phyloP scores from a whole-genome alignment of 1,284 basidiomycete species.

The Calocybe gambosa region DNA sequence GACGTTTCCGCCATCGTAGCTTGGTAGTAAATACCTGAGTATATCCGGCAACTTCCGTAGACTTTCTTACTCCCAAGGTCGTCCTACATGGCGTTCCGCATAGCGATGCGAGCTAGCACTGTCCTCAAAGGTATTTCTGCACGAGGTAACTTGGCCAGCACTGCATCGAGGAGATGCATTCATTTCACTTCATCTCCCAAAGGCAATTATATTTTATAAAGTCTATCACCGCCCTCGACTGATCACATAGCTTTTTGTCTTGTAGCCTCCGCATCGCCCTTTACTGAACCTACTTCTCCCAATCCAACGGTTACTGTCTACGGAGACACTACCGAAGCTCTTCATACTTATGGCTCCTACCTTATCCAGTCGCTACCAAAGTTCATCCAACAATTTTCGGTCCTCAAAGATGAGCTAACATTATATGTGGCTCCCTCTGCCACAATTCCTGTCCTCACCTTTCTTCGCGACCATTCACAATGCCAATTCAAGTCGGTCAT shows the following conservation, averaged over 20 bases:
- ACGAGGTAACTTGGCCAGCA: constrained; percentile 15
- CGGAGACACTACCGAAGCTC: constrained; percentile 62
- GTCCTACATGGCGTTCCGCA: constrained; percentile 46
- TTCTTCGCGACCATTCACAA: constrained; percentile 94
- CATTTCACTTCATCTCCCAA: constrained; percentile 40
- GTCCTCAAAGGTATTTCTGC: constrained; percentile 28
- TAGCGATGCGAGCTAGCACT: constrained; percentile 36
- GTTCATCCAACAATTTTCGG: constrained; percentile 96
- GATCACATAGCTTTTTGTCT: constrained; percentile 1
- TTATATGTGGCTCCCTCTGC: constrained; percentile 84
- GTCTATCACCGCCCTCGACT: constrained; percentile 1
- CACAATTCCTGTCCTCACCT: constrained; percentile 83
- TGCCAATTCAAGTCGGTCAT: constrained; percentile 92
- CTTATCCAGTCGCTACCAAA: constrained; percentile 88
- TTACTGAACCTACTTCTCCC: constrained; percentile 80
- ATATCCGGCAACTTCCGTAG: constrained; percentile 33
- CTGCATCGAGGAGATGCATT: constrained; percentile 25
- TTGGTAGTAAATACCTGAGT: constrained; percentile 5
- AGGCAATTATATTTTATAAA: constrained; percentile 31
- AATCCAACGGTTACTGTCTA: constrained; percentile 74
- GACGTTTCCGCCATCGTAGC: constrained; percentile 16
- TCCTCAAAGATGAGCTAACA: constrained; percentile 94
- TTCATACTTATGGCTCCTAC: constrained; percentile 90
- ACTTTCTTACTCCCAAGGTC: constrained; percentile 8
- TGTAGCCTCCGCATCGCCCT: constrained; percentile 69